Percentiles rank a stretch among this genome's conserved stretches.
Evolutionary conservation across 2,329 filamentous ascomycete genomes (phyloP).

Genomic region (Chaetomium sp.): DNA sequence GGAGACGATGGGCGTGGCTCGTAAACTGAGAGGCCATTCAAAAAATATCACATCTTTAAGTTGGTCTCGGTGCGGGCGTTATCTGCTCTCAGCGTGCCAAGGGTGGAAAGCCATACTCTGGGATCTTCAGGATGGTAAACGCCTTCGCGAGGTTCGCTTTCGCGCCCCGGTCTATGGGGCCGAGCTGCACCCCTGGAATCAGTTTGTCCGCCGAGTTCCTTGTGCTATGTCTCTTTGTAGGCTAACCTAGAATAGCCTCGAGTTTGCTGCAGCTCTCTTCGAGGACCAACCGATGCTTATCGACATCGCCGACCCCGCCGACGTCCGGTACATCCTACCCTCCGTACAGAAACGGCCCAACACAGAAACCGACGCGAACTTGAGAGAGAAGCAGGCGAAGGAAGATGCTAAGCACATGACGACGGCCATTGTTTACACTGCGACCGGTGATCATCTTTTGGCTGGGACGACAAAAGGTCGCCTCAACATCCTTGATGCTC

Average conservation of each 20-base stretch:
- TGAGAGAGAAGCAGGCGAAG: slow-evolving; percentile 76
- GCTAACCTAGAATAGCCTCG: slow-evolving; percentile 47
- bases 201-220: slow-evolving; percentile 54
- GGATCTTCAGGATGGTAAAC: slow-evolving; percentile 68
- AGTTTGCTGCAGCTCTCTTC: slow-evolving; percentile 87
- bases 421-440: slow-evolving; percentile 84
- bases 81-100: slow-evolving; percentile 85
- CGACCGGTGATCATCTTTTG: slow-evolving; percentile 79
- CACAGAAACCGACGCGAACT: slow-evolving; percentile 60
- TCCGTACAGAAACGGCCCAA: slow-evolving; percentile 73
- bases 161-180: slow-evolving; percentile 92
- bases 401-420: slow-evolving; percentile 94
- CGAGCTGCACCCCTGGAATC: slow-evolving; percentile 85
- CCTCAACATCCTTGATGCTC: slow-evolving; percentile 87
- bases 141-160: slow-evolving; percentile 81
- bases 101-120: slow-evolving; percentile 96
- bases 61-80: slow-evolving; percentile 89
- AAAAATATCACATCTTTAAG: slow-evolving; percentile 90
- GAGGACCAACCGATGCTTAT: slow-evolving; percentile 89
- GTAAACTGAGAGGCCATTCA: slow-evolving; percentile 88
- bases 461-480: slow-evolving; percentile 93
- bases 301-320: slow-evolving; percentile 63
- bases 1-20: slow-evolving; percentile 92
- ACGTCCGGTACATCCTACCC: slow-evolving; percentile 70
- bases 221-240: slow-evolving; percentile 12